These are phyloP conservation scores for Mycena rebaudengoi DNA, from an alignment of 768 basidiomycete genomes.

Conservation along the genomic window DNA sequence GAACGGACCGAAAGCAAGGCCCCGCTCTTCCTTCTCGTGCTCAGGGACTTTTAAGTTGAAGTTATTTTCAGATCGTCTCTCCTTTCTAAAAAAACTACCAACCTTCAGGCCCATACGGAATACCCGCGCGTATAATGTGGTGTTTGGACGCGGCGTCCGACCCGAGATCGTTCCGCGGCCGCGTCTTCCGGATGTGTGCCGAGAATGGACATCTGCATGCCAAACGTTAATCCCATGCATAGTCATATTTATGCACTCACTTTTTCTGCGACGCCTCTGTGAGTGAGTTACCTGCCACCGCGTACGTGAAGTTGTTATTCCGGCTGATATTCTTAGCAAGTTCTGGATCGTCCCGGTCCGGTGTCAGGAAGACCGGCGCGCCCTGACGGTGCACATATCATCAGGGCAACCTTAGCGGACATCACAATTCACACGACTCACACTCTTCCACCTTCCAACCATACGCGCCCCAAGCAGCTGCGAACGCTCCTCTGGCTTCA, in stretches of 20 bases:
- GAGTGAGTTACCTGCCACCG: background rate
- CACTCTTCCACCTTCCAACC: conserved; percentile 38
- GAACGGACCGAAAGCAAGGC: conserved; percentile 19
- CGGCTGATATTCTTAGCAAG: conserved; percentile 20
- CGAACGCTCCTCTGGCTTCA: conserved; percentile 26
- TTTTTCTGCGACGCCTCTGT: too few species aligned
- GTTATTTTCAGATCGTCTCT: background rate
- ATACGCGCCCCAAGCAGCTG: conserved; percentile 35
- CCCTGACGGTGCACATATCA: conserved; percentile 25
- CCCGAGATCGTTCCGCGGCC: conserved; percentile 30
- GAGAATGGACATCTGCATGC: conserved; percentile 37
- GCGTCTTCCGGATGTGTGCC: conserved; percentile 35
- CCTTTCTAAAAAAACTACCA: background rate
- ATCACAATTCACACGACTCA: background rate
- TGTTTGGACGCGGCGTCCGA: conserved; percentile 3
- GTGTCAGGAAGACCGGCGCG: conserved; percentile 36
- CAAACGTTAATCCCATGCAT: too few species aligned
- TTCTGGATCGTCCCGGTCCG: conserved; percentile 28
- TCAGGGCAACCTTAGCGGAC: background rate
- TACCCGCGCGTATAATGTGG: conserved; percentile 39
- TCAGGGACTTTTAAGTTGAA: background rate
- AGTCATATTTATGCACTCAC: background rate
- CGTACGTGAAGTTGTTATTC: conserved; percentile 40
- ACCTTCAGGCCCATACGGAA: conserved; percentile 40
- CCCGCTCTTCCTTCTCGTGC: conserved; percentile 8